Evolutionary conservation across 306 rosid genomes (phyloP), one percentile per base, ranked within the genome.

Genomic region (Crataegus laevigata): DNA sequence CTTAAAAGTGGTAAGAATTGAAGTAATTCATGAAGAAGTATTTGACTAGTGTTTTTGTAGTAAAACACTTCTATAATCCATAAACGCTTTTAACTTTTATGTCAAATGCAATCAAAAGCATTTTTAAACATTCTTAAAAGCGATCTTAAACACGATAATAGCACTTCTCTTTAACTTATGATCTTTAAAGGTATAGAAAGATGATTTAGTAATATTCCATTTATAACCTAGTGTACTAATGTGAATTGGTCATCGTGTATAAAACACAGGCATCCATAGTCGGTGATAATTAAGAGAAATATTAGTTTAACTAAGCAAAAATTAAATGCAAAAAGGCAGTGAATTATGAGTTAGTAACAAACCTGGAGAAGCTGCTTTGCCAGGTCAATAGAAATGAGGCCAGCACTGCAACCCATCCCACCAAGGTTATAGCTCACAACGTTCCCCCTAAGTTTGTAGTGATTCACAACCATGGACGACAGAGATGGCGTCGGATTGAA

Each of bases 321-420:
- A 24, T 10, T 25, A 9, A 15, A 62, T 18, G 24, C 28, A 22
- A 11, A 17, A 18, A 25, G 22, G 52, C 5, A 47, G 54, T 15
- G 18, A 17, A 17, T 47, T 0, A 4, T 25, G 9, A 51, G 11
- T n/a, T n/a, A 1, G 3, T n/a, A 45, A 15, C 21, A 57, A 3
- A 93, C 98, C 97, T 94, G 98, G 8, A 94, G 84, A 55, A 94
- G 96, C 73, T 89, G 96, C 2, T 91, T 91, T 57, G 97, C 98
- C 47, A 94, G 98, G 80, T 94, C 97, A 8, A 94, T 91, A 36
- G 98, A 90, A 78, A 94, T 86, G 32, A 94, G 90, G 0, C 98
- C 98, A 61, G 98, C 98, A 78, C 98, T 94, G 75, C 98, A 94
- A n/a, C 98, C 98, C 98, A 94, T 94, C 2, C 98, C 98, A 29